These are phyloP conservation scores for Cytospora piceae DNA, from an alignment of 2,329 filamentous ascomycete species.

Conservation along the genomic window DNA sequence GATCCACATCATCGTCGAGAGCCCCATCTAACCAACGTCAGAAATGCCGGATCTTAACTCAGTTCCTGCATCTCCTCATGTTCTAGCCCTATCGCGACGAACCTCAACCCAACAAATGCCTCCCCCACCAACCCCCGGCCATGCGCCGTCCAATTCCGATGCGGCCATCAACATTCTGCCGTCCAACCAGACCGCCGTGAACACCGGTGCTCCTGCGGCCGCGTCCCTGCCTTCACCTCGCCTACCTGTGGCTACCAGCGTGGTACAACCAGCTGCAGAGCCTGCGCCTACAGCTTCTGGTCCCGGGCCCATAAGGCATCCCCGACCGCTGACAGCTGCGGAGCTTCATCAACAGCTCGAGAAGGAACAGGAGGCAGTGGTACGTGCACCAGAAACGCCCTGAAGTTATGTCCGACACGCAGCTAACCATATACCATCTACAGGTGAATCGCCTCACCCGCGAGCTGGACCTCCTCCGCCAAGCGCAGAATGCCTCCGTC, in stretches of 20 bases:
- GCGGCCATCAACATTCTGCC: conserved; percentile 60
- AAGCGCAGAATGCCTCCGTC: conserved; percentile 68
- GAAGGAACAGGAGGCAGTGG: conserved; percentile 93
- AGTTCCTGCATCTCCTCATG: conserved; percentile 54
- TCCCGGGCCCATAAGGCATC: conserved; percentile 80
- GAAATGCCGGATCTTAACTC: conserved; percentile 61
- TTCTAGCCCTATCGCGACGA: conserved; percentile 48
- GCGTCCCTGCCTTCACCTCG: conserved; percentile 41
- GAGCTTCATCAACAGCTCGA: conserved; percentile 90
- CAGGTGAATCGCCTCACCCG: conserved; percentile 92
- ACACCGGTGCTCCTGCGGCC: conserved; percentile 42
- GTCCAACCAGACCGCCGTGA: conserved; percentile 57
- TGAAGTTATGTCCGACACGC: neutral
- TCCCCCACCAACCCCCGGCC: conserved; percentile 42
- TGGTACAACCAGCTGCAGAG: conserved; percentile 40
- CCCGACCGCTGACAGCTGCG: conserved; percentile 82
- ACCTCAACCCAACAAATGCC: conserved; percentile 50
- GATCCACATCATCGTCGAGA: conserved; percentile 19
- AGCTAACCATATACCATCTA: conserved; percentile 15
- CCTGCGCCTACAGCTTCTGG: conserved; percentile 54
- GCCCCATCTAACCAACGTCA: conserved; percentile 13
- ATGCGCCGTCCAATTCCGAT: conserved; percentile 22
- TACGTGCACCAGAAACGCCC: conserved; percentile 49
- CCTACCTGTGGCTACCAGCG: conserved; percentile 36
- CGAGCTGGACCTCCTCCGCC: conserved; percentile 82